phyloP scores from a whole-genome alignment of 202 grass and related monocot genomes.

The Dendrocalamus latiflorus region DNA sequence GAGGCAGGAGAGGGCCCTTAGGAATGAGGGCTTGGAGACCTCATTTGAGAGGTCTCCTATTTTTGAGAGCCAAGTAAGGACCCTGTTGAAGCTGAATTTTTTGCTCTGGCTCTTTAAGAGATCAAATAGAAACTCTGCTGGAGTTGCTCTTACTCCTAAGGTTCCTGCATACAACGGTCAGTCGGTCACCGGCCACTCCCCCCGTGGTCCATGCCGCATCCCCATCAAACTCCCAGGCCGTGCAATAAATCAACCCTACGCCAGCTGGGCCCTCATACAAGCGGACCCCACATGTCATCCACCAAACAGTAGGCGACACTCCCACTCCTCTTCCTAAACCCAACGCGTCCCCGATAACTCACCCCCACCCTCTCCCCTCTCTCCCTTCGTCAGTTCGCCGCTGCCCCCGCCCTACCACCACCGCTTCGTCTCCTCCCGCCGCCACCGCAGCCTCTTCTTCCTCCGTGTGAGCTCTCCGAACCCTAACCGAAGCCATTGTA shows the following conservation, averaged over 20 bases:
- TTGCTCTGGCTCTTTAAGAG: no score
- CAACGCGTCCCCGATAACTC: slow-evolving; percentile 37
- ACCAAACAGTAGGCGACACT: background rate
- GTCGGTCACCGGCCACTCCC: no score
- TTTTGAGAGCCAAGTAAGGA: no score
- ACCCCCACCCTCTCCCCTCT: background rate
- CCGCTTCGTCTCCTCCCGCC: background rate
- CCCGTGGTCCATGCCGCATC: no score
- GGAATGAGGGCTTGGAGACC: no score
- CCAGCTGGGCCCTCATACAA: background rate
- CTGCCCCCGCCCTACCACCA: background rate
- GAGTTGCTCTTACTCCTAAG: no score
- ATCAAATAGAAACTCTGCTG: no score
- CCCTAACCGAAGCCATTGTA: background rate
- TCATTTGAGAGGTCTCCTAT: no score
- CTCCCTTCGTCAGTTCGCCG: slow-evolving; percentile 26
- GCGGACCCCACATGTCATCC: background rate
- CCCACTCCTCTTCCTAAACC: background rate
- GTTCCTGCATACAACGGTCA: no score
- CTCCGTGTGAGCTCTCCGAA: background rate
- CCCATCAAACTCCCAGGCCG: background rate
- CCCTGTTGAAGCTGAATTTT: no score
- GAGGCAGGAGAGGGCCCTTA: no score
- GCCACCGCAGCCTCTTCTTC: background rate
- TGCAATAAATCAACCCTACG: background rate